Evolutionary conservation across 768 basidiomycete species (phyloP).

Genomic region (Macrocybe gigantea): DNA sequence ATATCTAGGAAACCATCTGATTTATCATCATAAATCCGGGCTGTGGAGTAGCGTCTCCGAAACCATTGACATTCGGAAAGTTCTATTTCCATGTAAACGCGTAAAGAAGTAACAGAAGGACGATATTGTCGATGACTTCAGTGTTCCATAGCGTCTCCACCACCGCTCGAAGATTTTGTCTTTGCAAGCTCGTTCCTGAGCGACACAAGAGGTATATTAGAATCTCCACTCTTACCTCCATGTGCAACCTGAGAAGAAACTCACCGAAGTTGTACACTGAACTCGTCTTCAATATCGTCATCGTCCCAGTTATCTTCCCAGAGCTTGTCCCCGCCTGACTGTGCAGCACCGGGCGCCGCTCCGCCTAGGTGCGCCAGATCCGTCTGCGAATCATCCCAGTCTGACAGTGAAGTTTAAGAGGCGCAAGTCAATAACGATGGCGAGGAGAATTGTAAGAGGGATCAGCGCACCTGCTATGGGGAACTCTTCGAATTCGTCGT

Average conservation of each 20-base stretch:
- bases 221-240: not conserved
- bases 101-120: too few species aligned
- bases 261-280: slow-evolving; percentile 91
- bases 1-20: too few species aligned
- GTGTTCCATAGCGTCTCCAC: slow-evolving; percentile 49
- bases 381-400: slow-evolving; percentile 85
- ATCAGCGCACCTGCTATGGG: slow-evolving; percentile 61
- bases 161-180: slow-evolving; percentile 28
- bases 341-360: slow-evolving; percentile 66
- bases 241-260: slow-evolving; percentile 18
- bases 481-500: slow-evolving; percentile 97
- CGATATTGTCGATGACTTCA: slow-evolving; percentile 15
- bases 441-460: slow-evolving; percentile 3
- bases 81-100: too few species aligned
- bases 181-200: slow-evolving; percentile 61
- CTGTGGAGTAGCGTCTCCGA: too few species aligned
- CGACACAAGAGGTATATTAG: not conserved
- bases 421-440: slow-evolving; percentile 1
- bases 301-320: slow-evolving; percentile 99
- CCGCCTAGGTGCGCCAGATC: slow-evolving; percentile 76
- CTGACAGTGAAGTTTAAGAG: slow-evolving; percentile 27
- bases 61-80: too few species aligned
- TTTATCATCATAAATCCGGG: too few species aligned
- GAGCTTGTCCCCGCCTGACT: slow-evolving; percentile 81
- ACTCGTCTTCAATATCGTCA: slow-evolving; percentile 97